These are phyloP conservation scores for Capronia americana DNA, from an alignment of 2,329 filamentous ascomycete genomes.

Conservation along the genomic window DNA sequence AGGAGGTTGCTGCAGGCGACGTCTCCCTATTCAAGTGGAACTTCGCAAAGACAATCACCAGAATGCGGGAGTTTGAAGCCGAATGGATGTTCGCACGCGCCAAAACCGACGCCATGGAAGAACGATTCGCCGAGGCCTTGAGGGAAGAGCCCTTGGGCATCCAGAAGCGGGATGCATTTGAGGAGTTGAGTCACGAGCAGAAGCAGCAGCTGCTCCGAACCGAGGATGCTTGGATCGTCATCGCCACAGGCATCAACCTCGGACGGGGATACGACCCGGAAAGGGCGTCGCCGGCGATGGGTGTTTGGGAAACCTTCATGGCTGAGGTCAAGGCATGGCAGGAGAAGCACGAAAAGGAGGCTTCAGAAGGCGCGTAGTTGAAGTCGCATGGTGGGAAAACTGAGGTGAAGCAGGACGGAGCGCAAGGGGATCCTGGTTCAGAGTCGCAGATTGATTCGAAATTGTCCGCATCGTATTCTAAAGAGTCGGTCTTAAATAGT, in stretches of 20 bases:
- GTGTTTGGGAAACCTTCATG: slow-evolving; percentile 8
- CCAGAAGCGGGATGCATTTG: background rate
- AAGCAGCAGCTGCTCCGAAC: slow-evolving; percentile 4
- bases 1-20: background rate
- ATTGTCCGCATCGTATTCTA: background rate
- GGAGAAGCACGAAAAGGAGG: background rate
- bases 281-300: background rate
- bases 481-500: background rate
- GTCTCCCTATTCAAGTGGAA: background rate
- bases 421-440: background rate
- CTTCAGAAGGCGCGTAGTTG: background rate
- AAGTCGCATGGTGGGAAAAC: background rate
- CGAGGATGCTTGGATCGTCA: background rate
- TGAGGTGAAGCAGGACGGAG: background rate
- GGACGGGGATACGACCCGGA: background rate
- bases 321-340: background rate
- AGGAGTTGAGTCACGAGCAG: background rate
- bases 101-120: background rate
- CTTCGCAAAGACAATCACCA: slow-evolving; percentile 2
- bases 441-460: background rate
- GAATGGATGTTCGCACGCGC: background rate
- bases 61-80: slow-evolving; percentile 10
- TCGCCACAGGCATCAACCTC: slow-evolving; percentile 4
- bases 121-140: background rate
- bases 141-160: background rate